Evolutionary conservation across 495 filamentous ascomycete species (phyloP).

Genomic region (Gamarada debralockiae): DNA sequence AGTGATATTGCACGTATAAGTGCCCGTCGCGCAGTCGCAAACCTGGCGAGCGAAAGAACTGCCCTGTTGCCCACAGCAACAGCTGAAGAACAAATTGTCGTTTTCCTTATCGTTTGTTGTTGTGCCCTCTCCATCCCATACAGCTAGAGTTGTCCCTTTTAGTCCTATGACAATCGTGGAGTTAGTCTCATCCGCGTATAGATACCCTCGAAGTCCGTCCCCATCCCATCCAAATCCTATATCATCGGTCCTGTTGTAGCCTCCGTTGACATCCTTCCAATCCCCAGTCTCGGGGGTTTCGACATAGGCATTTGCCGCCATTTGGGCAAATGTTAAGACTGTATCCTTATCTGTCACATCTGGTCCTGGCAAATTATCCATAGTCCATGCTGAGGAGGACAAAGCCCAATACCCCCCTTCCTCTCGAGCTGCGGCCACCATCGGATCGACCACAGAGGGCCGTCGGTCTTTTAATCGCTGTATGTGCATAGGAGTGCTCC

Average conservation of each 20-base stretch:
- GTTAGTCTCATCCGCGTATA: slow-evolving; percentile 84
- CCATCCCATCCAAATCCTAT: slow-evolving; percentile 95
- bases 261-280: slow-evolving; percentile 77
- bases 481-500: slow-evolving; percentile 61
- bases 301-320: slow-evolving; percentile 88
- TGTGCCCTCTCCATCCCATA: slow-evolving; percentile 92
- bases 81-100: slow-evolving; percentile 96
- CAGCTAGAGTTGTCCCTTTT: slow-evolving; percentile 85
- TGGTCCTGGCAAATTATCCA: slow-evolving; percentile 74
- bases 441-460: slow-evolving; percentile 66
- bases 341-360: slow-evolving; percentile 85
- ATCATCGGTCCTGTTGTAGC: slow-evolving; percentile 73
- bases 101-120: slow-evolving; percentile 97
- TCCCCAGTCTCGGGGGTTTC: slow-evolving; percentile 62
- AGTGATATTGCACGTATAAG: slow-evolving; percentile 86
- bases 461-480: slow-evolving; percentile 79
- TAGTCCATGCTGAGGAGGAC: slow-evolving; percentile 71
- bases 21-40: slow-evolving; percentile 81
- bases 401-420: slow-evolving; percentile 56
- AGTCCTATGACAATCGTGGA: slow-evolving; percentile 85
- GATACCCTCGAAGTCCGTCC: slow-evolving; percentile 88
- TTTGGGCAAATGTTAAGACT: slow-evolving; percentile 75
- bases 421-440: slow-evolving; percentile 64
- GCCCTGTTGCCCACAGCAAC: slow-evolving; percentile 92
- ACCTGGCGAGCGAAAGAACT: slow-evolving; percentile 84